Conservation (phyloP, 2,329 filamentous ascomycete species). For the Pleurostoma richardsiae region DNA sequence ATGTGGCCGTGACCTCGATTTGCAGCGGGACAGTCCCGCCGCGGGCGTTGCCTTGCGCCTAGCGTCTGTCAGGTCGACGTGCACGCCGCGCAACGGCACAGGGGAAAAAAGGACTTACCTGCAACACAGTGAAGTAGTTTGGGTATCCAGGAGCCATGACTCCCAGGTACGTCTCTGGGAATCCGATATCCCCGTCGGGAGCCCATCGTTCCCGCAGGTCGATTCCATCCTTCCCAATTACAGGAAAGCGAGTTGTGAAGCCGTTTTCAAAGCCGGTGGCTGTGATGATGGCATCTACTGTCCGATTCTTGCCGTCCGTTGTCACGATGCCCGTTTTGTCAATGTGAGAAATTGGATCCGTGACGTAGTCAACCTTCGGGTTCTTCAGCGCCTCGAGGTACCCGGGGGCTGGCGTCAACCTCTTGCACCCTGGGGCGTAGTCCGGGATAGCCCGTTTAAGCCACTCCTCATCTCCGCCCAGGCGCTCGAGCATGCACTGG, state of each 20-base stretch:
- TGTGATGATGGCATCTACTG: slow-evolving; percentile 25
- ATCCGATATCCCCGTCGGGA: slow-evolving; percentile 8
- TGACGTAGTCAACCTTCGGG: slow-evolving; percentile 22
- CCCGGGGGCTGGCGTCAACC: slow-evolving; percentile 18
- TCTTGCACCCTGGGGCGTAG: slow-evolving; percentile 14
- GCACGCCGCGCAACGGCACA: no score
- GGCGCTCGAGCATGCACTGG: slow-evolving; percentile 2
- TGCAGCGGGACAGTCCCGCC: slow-evolving; percentile 11
- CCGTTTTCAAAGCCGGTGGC: slow-evolving; percentile 19
- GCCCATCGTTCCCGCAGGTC: slow-evolving; percentile 13
- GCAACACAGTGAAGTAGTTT: slow-evolving; percentile 19
- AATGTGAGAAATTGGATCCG: slow-evolving; percentile 20
- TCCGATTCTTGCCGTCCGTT: slow-evolving; percentile 13
- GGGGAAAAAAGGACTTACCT: background rate
- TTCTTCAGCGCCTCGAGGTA: slow-evolving; percentile 18
- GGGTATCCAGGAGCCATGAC: slow-evolving; percentile 18
- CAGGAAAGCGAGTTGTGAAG: slow-evolving; percentile 13
- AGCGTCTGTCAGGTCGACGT: background rate
- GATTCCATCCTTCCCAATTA: slow-evolving; percentile 11
- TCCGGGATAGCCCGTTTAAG: slow-evolving; percentile 12
- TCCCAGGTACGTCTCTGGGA: slow-evolving; percentile 16
- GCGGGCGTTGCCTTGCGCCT: slow-evolving; percentile 8
- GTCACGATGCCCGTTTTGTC: slow-evolving; percentile 20
- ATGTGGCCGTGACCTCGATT: slow-evolving; percentile 9
- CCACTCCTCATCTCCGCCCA: slow-evolving; percentile 4